Base-by-base conservation (phyloP, 1,284 basidiomycete species). In the Ceratobasidium papillatum region DNA sequence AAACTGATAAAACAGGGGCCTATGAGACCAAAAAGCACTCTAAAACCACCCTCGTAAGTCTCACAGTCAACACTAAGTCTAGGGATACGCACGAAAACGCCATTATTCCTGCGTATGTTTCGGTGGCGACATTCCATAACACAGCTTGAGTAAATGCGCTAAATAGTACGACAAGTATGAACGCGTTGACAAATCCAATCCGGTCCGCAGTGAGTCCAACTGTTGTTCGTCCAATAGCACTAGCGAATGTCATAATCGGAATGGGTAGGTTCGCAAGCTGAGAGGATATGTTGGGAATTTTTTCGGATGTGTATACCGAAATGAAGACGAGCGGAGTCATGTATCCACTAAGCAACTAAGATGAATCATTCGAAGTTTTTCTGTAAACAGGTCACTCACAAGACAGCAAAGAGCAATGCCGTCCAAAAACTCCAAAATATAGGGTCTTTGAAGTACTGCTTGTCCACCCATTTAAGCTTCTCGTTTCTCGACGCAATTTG, bases 1-100 rank as follows among this genome's bases (percentile, higher is more conserved):
- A 80, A 61, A 58, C 78, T 79, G 14, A 80, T 56, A n/a, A 78
- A 77, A 4, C 76, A 75, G 1, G 75, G 76, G 0, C 79, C 79
- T 43, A 74, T 76, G 11, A 76, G 49, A 19, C 79, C 78, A n/a
- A 72, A 72, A 3, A 72, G 43, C 8, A 72, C 43, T 8, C 69
- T 72, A n/a, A 9, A 34, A 27, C 12, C 51, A 27, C 17, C 3
- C 3, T 4, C 30, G 38, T 72, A 12, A 71, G 58, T 30, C n/a
- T n/a, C n/a, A 38, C 4, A 41, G 9, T 58, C 30, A 19, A 41
- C 22, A 41, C 12, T 17, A 45, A 32, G 11, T 11, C 12, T 32
- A 7, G 9, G 25, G 74, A 72, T 3, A 78, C 47, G 43, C 75
- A 69, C 22, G 78, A 74, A 56, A 79, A 79, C 38, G 64, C 76